These are phyloP conservation scores for Aspergillus glaucus DNA, from an alignment of 2,329 filamentous ascomycete species.

Conservation along the genomic window DNA sequence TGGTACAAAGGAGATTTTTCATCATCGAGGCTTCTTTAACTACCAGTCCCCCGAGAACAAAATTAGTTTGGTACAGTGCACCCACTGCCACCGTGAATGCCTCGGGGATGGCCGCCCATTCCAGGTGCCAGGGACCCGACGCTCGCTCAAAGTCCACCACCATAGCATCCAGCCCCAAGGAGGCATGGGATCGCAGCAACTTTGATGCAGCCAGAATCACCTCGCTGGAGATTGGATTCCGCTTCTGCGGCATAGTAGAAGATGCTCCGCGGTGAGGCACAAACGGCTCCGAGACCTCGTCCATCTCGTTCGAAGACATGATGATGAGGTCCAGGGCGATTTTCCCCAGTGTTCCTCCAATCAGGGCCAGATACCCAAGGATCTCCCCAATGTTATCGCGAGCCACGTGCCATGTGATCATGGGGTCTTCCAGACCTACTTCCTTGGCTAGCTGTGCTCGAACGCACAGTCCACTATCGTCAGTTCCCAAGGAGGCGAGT, in stretches of 20 bases:
- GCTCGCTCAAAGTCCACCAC: conserved; percentile 54
- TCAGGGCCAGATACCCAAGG: conserved; percentile 47
- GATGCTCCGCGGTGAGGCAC: conserved; percentile 50
- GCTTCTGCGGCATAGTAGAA: conserved; percentile 55
- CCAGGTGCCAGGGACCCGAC: conserved; percentile 54
- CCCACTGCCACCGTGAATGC: conserved; percentile 50
- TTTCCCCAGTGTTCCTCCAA: conserved; percentile 51
- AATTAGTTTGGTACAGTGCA: conserved; percentile 49
- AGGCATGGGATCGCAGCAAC: conserved; percentile 47
- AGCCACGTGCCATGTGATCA: conserved; percentile 54
- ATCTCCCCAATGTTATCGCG: conserved; percentile 51
- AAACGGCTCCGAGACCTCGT: conserved; percentile 51
- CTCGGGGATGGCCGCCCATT: conserved; percentile 52
- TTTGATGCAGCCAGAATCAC: conserved; percentile 52
- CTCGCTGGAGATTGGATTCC: conserved; percentile 54
- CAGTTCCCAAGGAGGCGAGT: conserved; percentile 46
- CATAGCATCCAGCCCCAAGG: conserved; percentile 51
- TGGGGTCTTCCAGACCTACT: conserved; percentile 43
- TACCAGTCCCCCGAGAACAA: conserved; percentile 47
- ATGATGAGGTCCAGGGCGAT: conserved; percentile 52
- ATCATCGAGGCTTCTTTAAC: conserved; percentile 48
- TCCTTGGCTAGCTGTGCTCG: conserved; percentile 42
- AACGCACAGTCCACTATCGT: conserved; percentile 45
- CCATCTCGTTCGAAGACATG: conserved; percentile 53
- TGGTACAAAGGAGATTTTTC: conserved; percentile 46